Percentiles rank a stretch among this genome's conserved stretches.
phyloP scores from a whole-genome alignment of 257 asterid genomes.

The Nemophila menziesii region DNA sequence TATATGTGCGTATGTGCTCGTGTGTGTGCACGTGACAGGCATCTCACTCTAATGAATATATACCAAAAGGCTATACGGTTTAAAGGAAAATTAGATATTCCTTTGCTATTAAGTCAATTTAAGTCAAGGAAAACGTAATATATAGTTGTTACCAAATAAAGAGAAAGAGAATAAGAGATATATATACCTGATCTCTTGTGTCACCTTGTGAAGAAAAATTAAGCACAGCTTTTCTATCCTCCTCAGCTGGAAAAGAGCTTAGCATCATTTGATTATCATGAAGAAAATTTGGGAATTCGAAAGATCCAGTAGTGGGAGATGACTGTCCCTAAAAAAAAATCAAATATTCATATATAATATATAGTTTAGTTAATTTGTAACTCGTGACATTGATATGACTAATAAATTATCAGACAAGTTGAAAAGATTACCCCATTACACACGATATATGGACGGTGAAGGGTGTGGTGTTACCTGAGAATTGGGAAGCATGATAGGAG shows the following conservation, averaged over 20 bases:
- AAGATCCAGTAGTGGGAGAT: constrained; percentile 68
- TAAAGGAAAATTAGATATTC: too few relatives aligned
- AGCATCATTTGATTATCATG: constrained; percentile 17
- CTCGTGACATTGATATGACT: too few relatives aligned
- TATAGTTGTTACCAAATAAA: too few relatives aligned
- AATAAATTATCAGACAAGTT: not conserved
- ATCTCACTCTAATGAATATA: too few relatives aligned
- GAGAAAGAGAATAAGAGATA: not conserved
- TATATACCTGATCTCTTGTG: constrained; percentile 14
- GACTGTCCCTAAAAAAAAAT: constrained; percentile 37
- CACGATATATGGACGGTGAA: not conserved
- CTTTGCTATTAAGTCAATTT: not conserved
- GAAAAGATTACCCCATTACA: not conserved
- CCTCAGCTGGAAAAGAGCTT: constrained; percentile 10
- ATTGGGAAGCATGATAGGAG: constrained; percentile 57
- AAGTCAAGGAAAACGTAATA: too few relatives aligned
- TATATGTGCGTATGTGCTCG: too few relatives aligned
- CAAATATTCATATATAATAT: too few relatives aligned
- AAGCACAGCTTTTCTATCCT: constrained; percentile 1
- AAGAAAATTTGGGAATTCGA: constrained; percentile 21
- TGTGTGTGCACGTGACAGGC: too few relatives aligned
- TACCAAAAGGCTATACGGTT: too few relatives aligned
- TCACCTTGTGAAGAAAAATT: constrained; percentile 12
- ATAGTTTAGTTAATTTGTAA: too few relatives aligned
- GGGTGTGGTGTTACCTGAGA: constrained; percentile 28